phyloP scores from a whole-genome alignment of 179 eudicot species.

The Dionaea muscipula region DNA sequence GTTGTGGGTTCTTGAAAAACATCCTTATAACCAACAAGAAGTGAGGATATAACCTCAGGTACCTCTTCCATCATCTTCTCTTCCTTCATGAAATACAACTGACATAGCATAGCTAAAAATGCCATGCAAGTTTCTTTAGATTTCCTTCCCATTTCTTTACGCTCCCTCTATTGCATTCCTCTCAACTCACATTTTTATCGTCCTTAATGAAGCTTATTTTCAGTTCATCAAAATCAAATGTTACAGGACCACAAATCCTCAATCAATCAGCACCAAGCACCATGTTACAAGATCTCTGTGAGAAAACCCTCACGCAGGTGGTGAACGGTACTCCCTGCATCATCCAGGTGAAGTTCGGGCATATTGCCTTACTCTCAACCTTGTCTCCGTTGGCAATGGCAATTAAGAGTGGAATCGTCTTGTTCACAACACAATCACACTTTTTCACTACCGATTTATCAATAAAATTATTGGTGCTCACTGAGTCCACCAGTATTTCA shows the following conservation, averaged over 20 bases:
- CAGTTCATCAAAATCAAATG: not conserved
- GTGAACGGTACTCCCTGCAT: constrained; percentile 2
- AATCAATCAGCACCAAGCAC: constrained; percentile 8
- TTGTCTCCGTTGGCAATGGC: not conserved
- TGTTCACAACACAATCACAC: not conserved
- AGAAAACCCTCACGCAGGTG: not conserved
- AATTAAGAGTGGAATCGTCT: not conserved
- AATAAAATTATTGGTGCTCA: not conserved
- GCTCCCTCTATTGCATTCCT: no score
- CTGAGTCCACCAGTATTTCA: no score
- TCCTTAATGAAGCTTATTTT: not conserved
- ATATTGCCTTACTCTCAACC: not conserved
- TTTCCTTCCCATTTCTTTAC: no score
- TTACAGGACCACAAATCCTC: not conserved
- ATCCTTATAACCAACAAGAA: no score
- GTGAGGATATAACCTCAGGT: no score
- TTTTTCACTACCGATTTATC: not conserved
- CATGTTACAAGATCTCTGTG: constrained; percentile 3
- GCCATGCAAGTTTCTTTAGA: no score
- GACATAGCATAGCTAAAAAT: no score
- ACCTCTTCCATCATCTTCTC: no score
- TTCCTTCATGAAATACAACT: no score
- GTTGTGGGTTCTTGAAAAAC: not conserved
- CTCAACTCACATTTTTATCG: not conserved
- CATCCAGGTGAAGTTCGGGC: not conserved